Evolutionary conservation across 2,329 filamentous ascomycete species (phyloP), one percentile per base, ranked within the genome.

Genomic region (Epichloe baconii): DNA sequence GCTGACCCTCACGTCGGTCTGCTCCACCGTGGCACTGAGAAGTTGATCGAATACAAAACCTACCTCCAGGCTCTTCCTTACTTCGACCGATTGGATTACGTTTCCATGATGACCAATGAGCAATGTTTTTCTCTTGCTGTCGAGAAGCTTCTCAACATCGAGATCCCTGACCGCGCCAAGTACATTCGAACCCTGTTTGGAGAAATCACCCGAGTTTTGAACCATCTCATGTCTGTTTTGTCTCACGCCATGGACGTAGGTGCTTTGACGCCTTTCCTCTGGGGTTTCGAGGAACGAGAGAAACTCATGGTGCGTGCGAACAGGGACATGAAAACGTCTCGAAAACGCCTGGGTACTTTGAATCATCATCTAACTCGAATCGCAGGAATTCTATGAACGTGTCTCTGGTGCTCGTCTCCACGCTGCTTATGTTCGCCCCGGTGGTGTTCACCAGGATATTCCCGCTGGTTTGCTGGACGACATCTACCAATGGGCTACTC

Each of bases 91-190:
- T 78, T 98, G 69, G 93, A 98, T 72, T 98, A 98, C 71, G 90
- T 96, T 61, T 96, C 89, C 64, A 98, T 98, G 94, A 98, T 98
- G 93, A 98, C 93, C 64, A 98, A 98, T 71, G 93, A 98, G 78
- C 93, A 98, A 73, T 95, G 89, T 66, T 98, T 88, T 71, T 82
- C 89, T 38, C 79, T 98, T 58, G 93, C 89, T 19, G 91, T 97
- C 51, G 93, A 98, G 79, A 98, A 98, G 78, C 79, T 98, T 54
- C 77, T 98, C 63, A 98, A 98, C 70, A 77, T 98, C 58, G 94
- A 98, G 68, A 87, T 98, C 57, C 93, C 93, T 23, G 86, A 93
- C 58, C 80, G 93, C 64, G 93, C 93, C 62, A 97, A 98, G 76
- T 98, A 84, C 76, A 98, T 98, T 66, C 82, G 93, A 59, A 97